Evolutionary conservation across 768 basidiomycete genomes (phyloP), one percentile per base, ranked within the genome.

Genomic region (Lyophyllum semitale): DNA sequence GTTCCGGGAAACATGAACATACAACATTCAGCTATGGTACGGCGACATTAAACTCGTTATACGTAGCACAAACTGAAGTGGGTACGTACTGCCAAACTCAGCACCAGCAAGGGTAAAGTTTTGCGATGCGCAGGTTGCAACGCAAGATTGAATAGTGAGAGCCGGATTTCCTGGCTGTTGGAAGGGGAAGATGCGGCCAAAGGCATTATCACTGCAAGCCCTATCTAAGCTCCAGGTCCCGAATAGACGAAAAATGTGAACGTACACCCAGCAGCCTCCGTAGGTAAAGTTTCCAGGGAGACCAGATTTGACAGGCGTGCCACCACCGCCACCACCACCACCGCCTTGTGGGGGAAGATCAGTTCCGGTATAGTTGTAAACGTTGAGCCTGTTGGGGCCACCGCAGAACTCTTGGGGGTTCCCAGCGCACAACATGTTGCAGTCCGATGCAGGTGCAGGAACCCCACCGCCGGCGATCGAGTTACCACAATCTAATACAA

Each of bases 281-380:
- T 89, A 90, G 0, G 73, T 70, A 84, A 86, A 90, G 23, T 73
- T 73, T 4, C 68, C 67, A 0, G 84, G 82, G 4, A 90, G 80
- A 22, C 79, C 82, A 11, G 63, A 65, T 1, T 73, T 77, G 25
- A 88, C 83, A 0, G 82, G 80, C 13, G 68, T 57, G 12, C 59
- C 64, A 9, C 66, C 70, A 6, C 68, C 72, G 0, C 73, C 75
- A 9, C 73, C 73, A 2, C 71, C 73, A 1, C 72, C 75, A 12
- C 73, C 74, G 23, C 30, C 56, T 12, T 65, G 66, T 15, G 66
- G 60, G n/a, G 83, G 79, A 22, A 84, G 72, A 53, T 71, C 68
- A 0, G 77, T 80, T 0, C 85, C 87, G 37, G 87, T 89, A 59
- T 81, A 89, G 66, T 89, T 87, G 68, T 88, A 91, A 2, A 85